These are phyloP conservation scores for Aspergillus nanangensis DNA, from an alignment of 495 filamentous ascomycete species.

Conservation along the genomic window DNA sequence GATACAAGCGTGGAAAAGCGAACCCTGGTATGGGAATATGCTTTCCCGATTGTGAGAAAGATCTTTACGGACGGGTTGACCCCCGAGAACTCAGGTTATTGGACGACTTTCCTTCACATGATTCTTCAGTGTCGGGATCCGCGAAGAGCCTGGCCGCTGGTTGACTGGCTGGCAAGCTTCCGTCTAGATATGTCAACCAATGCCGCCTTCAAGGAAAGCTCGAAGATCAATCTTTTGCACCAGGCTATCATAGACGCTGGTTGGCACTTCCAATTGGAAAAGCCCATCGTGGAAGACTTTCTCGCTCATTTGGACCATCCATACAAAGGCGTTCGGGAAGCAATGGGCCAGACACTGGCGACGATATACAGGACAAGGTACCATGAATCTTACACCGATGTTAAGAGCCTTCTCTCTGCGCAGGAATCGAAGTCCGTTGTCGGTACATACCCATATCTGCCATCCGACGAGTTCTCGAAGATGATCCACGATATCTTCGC, in stretches of 20 bases:
- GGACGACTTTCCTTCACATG: slow-evolving; percentile 89
- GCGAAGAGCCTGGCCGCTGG: slow-evolving; percentile 76
- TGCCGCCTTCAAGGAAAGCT: slow-evolving; percentile 98
- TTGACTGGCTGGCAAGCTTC: slow-evolving; percentile 80
- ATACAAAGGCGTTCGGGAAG: slow-evolving; percentile 94
- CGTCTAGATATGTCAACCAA: slow-evolving; percentile 91
- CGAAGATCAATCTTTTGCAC: slow-evolving; percentile 88
- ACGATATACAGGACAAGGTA: slow-evolving; percentile 85
- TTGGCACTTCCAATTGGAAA: slow-evolving; percentile 94
- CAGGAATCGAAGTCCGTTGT: slow-evolving; percentile 79
- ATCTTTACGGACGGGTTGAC: slow-evolving; percentile 87
- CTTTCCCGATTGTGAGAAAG: slow-evolving; percentile 79
- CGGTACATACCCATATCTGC: slow-evolving; percentile 77
- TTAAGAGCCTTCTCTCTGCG: slow-evolving; percentile 65
- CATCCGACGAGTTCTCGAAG: slow-evolving; percentile 65
- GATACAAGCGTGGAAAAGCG: slow-evolving; percentile 67
- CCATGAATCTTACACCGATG: slow-evolving; percentile 83
- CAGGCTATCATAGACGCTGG: slow-evolving; percentile 83
- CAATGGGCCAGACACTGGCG: slow-evolving; percentile 85
- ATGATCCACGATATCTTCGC: slow-evolving; percentile 75
- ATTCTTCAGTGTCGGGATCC: slow-evolving; percentile 81
- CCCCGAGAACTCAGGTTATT: slow-evolving; percentile 90
- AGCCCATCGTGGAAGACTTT: slow-evolving; percentile 87
- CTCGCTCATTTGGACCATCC: slow-evolving; percentile 90
- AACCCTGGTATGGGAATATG: slow-evolving; percentile 77